These are phyloP conservation scores for Irineochytrium annulatum DNA, from an alignment of 192 early-diverging fungal species.

Conservation along the genomic window DNA sequence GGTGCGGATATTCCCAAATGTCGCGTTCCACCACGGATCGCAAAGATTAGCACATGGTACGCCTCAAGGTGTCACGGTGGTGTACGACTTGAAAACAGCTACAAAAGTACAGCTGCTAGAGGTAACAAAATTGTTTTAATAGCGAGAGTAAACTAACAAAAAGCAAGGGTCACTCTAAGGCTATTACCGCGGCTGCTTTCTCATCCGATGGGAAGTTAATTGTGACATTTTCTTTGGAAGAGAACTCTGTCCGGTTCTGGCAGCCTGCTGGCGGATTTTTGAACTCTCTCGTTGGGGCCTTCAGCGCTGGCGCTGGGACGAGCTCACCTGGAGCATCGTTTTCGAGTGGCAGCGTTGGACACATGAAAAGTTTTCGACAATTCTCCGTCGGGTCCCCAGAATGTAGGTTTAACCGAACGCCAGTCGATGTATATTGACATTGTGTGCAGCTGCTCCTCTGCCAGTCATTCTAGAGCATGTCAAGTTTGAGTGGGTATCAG, in stretches of 20 bases:
- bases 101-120: conserved; percentile 73
- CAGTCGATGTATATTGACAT: background rate
- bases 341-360: conserved; percentile 24
- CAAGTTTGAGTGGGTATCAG: conserved; percentile 42
- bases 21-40: conserved; percentile 67
- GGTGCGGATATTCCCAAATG: conserved; percentile 57
- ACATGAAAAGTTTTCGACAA: conserved; percentile 46
- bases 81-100: conserved; percentile 81
- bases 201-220: conserved; percentile 75
- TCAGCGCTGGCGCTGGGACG: conserved; percentile 22
- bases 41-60: conserved; percentile 80
- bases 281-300: conserved; percentile 57
- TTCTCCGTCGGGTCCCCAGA: conserved; percentile 42
- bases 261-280: conserved; percentile 69
- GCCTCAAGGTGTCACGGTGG: conserved; percentile 64
- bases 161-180: conserved; percentile 60
- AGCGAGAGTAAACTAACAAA: background rate
- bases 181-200: conserved; percentile 67
- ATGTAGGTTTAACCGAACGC: conserved; percentile 11
- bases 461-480: conserved; percentile 18
- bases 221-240: conserved; percentile 63
- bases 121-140: conserved; percentile 29
- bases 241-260: conserved; percentile 70
- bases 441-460: background rate
- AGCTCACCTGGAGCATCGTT: too few relatives aligned